Conservation (phyloP, 2,329 filamentous ascomycete genomes). For the Ambrosiella beaveri region DNA sequence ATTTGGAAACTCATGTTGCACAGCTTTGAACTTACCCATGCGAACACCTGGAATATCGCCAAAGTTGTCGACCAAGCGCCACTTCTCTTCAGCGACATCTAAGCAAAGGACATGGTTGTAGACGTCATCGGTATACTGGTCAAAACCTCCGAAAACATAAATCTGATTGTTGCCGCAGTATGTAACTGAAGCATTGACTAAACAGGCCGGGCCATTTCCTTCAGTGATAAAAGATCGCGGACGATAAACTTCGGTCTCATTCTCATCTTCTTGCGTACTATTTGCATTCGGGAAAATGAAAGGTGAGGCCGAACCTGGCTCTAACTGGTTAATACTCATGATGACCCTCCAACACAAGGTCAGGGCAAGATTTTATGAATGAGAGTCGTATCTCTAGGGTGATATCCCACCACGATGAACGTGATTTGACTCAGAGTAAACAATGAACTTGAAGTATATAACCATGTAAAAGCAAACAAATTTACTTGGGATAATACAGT, state of each 20-base stretch:
- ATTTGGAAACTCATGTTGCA: too few species aligned
- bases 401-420: too few species aligned
- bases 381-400: too few species aligned
- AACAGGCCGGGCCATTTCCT: constrained; percentile 71
- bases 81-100: constrained; percentile 74
- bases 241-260: constrained; percentile 53
- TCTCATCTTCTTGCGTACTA: constrained; percentile 24
- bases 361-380: not conserved
- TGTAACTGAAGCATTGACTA: constrained; percentile 97
- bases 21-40: constrained; percentile 50
- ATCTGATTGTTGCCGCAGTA: constrained; percentile 96
- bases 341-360: not conserved
- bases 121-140: constrained; percentile 96
- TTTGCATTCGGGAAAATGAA: constrained; percentile 76
- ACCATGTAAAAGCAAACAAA: too few species aligned
- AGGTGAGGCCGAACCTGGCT: constrained; percentile 40
- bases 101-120: constrained; percentile 93
- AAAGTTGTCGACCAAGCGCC: constrained; percentile 95
- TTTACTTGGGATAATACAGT: too few species aligned
- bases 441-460: too few species aligned
- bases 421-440: too few species aligned
- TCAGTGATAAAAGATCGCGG: constrained; percentile 67
- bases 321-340: not conserved
- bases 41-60: constrained; percentile 92
- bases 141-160: constrained; percentile 94